Evolutionary conservation across 257 asterid species (phyloP).

Genomic region (Nicotiana tomentosiformis): DNA sequence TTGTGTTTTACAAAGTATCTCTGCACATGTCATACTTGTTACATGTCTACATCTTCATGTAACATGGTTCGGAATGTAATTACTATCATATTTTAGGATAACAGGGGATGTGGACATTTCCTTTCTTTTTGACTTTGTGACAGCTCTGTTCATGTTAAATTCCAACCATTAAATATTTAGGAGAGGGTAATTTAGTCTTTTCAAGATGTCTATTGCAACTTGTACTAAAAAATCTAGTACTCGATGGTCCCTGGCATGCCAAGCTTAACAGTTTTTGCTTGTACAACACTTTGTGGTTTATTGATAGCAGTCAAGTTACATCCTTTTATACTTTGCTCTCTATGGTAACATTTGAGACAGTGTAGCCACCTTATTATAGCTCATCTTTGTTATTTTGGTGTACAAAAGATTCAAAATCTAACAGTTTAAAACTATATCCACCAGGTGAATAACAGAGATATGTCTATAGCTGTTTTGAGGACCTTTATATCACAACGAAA

Average conservation of each 20-base stretch:
- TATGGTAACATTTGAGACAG: neutral
- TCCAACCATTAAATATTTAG: neutral
- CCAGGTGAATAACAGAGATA: constrained; percentile 93
- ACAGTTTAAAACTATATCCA: constrained; percentile 11
- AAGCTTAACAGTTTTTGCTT: neutral
- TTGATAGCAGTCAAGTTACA: neutral
- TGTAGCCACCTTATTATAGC: neutral
- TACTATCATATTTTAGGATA: neutral
- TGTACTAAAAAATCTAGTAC: neutral
- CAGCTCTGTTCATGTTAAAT: neutral
- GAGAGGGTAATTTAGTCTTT: neutral
- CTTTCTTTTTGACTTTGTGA: neutral
- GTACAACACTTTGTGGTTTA: neutral
- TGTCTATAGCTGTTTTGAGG: constrained; percentile 95
- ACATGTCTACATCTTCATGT: constrained; percentile 1
- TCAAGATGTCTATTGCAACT: neutral
- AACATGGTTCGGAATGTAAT: neutral
- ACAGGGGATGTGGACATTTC: neutral
- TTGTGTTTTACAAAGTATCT: neutral
- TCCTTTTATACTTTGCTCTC: neutral
- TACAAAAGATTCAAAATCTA: constrained; percentile 8
- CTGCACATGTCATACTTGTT: neutral
- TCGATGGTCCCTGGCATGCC: neutral
- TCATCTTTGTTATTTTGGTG: neutral
- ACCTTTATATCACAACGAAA: constrained; percentile 56